phyloP scores from a whole-genome alignment of 495 filamentous ascomycete species.

The Penicillium goetzii region DNA sequence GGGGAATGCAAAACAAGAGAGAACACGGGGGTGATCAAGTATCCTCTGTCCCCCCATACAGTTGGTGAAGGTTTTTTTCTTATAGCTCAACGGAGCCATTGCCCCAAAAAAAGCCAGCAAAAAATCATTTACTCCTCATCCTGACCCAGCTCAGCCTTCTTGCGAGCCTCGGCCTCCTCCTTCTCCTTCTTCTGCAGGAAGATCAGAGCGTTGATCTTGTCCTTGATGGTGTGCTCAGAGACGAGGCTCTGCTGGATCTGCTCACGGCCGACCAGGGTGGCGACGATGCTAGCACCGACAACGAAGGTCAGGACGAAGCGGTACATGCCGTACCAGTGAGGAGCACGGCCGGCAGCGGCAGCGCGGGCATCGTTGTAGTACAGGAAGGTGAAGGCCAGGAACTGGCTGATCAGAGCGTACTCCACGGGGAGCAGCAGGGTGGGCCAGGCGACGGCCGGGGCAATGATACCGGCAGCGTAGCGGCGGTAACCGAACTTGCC shows the following conservation, averaged over 20 bases:
- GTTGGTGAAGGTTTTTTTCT: slow-evolving; percentile 9
- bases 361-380: slow-evolving; percentile 88
- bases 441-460: slow-evolving; percentile 89
- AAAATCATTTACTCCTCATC: slow-evolving; percentile 48
- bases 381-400: slow-evolving; percentile 82
- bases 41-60: slow-evolving; percentile 8
- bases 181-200: slow-evolving; percentile 62
- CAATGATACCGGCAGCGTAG: slow-evolving; percentile 81
- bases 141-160: slow-evolving; percentile 45
- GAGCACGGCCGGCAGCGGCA: slow-evolving; percentile 77
- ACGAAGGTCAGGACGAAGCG: slow-evolving; percentile 95
- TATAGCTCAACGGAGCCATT: slow-evolving; percentile 1
- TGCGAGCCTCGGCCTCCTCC: slow-evolving; percentile 63
- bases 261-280: slow-evolving; percentile 83
- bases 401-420: slow-evolving; percentile 88
- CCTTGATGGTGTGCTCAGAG: slow-evolving; percentile 52
- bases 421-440: slow-evolving; percentile 85
- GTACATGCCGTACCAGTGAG: slow-evolving; percentile 89
- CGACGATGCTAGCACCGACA: slow-evolving; percentile 84
- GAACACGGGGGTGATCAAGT: slow-evolving; percentile 18
- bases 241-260: slow-evolving; percentile 68
- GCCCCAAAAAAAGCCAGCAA: not conserved
- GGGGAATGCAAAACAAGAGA: slow-evolving; percentile 39
- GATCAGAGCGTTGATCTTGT: slow-evolving; percentile 67
- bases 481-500: slow-evolving; percentile 72